phyloP scores from a whole-genome alignment of 2,329 filamentous ascomycete genomes.

The Rhynchosporium graminicola region DNA sequence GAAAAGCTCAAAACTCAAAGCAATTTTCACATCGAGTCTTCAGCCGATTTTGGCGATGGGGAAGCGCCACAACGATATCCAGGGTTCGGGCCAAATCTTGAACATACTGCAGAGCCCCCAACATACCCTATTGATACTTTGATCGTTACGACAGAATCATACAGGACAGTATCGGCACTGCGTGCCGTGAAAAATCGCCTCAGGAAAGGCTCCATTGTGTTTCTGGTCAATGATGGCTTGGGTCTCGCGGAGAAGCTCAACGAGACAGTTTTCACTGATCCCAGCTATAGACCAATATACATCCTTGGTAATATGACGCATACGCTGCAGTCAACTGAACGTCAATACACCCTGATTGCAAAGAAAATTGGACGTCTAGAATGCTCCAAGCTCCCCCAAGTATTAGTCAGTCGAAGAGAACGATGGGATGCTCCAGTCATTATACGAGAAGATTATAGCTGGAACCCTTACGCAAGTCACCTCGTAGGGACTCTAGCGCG shows the following conservation, averaged over 20 bases:
- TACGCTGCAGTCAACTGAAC: constrained; percentile 44
- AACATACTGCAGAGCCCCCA: constrained; percentile 36
- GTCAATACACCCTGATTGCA: constrained; percentile 46
- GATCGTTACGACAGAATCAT: constrained; percentile 67
- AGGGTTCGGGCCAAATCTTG: constrained; percentile 34
- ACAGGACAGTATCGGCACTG: constrained; percentile 58
- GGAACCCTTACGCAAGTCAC: constrained; percentile 52
- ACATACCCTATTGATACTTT: constrained; percentile 62
- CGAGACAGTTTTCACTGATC: constrained; percentile 66
- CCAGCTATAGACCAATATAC: constrained; percentile 68
- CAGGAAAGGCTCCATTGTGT: constrained; percentile 68
- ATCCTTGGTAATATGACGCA: constrained; percentile 48
- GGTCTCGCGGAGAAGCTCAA: constrained; percentile 81
- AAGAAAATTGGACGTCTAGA: constrained; percentile 40
- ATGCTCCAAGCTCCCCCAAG: constrained; percentile 39
- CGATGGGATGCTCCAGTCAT: constrained; percentile 20
- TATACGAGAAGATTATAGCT: constrained; percentile 40
- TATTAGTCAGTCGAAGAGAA: background rate
- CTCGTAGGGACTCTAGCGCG: constrained; percentile 65
- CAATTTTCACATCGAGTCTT: constrained; percentile 39
- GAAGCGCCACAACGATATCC: constrained; percentile 25
- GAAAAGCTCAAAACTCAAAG: constrained; percentile 43
- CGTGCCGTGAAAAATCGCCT: constrained; percentile 64
- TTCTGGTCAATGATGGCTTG: constrained; percentile 79
- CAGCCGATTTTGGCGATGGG: constrained; percentile 22